Conservation (phyloP, 1,284 basidiomycete species). For the Leccinum fallax region DNA sequence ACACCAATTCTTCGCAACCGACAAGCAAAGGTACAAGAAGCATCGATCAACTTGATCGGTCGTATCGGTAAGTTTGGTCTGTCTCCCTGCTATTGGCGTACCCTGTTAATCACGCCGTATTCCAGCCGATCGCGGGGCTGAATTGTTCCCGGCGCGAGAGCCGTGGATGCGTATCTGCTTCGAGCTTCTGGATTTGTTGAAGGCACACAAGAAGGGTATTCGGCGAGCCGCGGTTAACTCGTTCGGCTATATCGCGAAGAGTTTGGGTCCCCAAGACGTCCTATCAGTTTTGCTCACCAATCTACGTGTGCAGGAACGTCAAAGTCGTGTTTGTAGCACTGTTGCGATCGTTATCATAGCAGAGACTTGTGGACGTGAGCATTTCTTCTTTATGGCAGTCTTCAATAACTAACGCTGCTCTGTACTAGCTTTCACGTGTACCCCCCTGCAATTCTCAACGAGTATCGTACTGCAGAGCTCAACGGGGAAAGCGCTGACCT, state of each 20-base stretch:
- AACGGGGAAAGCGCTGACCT: constrained; percentile 98
- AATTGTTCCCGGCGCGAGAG: constrained; percentile 97
- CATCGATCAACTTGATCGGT: constrained; percentile 99
- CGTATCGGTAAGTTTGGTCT: constrained; percentile 73
- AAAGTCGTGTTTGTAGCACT: constrained; percentile 97
- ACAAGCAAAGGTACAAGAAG: constrained; percentile 99
- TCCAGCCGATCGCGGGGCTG: constrained; percentile 94
- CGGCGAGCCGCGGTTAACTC: constrained; percentile 99
- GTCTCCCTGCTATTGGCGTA: neutral
- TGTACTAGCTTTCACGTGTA: constrained; percentile 88
- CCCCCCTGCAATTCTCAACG: constrained; percentile 95
- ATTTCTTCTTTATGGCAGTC: constrained; percentile 6
- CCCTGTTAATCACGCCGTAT: constrained; percentile 14
- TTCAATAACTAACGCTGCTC: constrained; percentile 21
- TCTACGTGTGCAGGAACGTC: constrained; percentile 96
- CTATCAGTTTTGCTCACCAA: constrained; percentile 96
- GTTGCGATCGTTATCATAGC: constrained; percentile 98
- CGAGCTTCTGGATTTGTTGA: constrained; percentile 94
- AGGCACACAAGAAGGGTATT: constrained; percentile 99
- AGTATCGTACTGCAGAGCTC: constrained; percentile 96
- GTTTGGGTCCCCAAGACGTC: constrained; percentile 98
- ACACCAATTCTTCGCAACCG: constrained; percentile 98
- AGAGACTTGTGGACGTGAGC: constrained; percentile 93
- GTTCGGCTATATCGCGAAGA: constrained; percentile 99
- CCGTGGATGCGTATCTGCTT: constrained; percentile 99